Evolutionary conservation across 148 eudicot genomes (phyloP).

Genomic region (Spergularia marina): DNA sequence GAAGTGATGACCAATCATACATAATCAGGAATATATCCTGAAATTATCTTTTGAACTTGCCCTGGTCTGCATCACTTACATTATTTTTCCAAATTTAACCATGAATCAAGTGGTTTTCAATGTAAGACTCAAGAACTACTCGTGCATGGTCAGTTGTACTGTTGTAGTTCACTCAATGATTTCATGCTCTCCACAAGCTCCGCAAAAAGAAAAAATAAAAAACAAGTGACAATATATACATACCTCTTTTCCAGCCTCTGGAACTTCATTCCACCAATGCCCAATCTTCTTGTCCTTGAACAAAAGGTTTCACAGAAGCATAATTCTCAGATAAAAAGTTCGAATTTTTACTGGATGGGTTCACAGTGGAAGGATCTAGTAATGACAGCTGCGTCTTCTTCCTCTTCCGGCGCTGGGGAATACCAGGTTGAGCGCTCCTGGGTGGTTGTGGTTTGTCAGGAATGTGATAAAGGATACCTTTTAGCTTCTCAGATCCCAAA

Average conservation of each 20-base stretch:
- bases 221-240: neutral
- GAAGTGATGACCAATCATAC: too few species aligned
- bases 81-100: too few species aligned
- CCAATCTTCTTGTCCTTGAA: constrained; percentile 60
- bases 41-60: too few species aligned
- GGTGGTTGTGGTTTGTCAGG: constrained; percentile 30
- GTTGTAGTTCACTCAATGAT: too few species aligned
- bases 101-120: too few species aligned
- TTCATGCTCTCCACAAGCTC: too few species aligned
- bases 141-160: too few species aligned
- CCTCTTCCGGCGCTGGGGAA: constrained; percentile 31
- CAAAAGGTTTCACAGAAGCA: constrained; percentile 41
- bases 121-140: too few species aligned
- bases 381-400: constrained; percentile 43
- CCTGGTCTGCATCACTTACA: too few species aligned
- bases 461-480: constrained; percentile 74
- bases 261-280: constrained; percentile 43
- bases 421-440: constrained; percentile 33
- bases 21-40: too few species aligned
- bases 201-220: neutral
- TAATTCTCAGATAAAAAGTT: constrained; percentile 11
- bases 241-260: constrained; percentile 75
- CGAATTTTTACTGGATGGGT: too few species aligned
- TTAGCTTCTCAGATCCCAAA: constrained; percentile 60
- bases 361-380: constrained; percentile 24